Evolutionary conservation across 2,329 filamentous ascomycete species (phyloP).

Genomic region (Phaeoacremonium minimum): DNA sequence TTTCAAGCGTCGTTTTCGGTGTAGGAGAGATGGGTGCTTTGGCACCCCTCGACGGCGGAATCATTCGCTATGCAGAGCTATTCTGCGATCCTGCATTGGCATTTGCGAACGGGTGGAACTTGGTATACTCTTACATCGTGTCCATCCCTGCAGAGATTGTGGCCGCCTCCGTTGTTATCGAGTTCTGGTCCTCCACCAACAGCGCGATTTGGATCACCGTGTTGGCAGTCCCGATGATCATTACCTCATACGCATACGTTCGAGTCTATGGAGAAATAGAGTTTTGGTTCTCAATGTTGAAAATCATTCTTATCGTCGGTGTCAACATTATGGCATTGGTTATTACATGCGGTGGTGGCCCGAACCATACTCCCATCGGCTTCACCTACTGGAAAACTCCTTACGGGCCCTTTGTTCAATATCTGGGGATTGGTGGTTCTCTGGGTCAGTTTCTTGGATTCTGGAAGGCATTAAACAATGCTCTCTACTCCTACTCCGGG

Average conservation of each 20-base stretch:
- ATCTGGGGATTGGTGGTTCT: slow-evolving; percentile 13
- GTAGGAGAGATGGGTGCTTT: slow-evolving; percentile 4
- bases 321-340: slow-evolving; percentile 8
- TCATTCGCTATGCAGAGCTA: slow-evolving; percentile 5
- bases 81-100: slow-evolving; percentile 7
- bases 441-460: slow-evolving; percentile 15
- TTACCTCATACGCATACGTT: slow-evolving; percentile 3
- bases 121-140: slow-evolving; percentile 3
- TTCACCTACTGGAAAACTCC: slow-evolving; percentile 12
- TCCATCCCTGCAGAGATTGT: slow-evolving; percentile 12
- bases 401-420: slow-evolving; percentile 14
- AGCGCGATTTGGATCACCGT: slow-evolving; percentile 4
- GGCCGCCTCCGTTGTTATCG: slow-evolving; percentile 6
- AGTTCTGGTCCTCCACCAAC: slow-evolving; percentile 1
- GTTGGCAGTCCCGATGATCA: slow-evolving; percentile 3
- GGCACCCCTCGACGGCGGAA: slow-evolving; percentile 3
- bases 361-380: slow-evolving; percentile 13
- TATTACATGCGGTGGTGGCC: slow-evolving; percentile 13
- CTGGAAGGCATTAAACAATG: slow-evolving; percentile 14
- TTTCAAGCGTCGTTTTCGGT: slow-evolving; percentile 4
- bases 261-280: slow-evolving; percentile 5
- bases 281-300: slow-evolving; percentile 5
- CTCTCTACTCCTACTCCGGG: too few species aligned
- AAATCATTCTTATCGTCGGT: slow-evolving; percentile 4
- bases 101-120: slow-evolving; percentile 8